Conservation (phyloP, 2,329 filamentous ascomycete genomes). For the Fusarium pseudocircinatum region DNA sequence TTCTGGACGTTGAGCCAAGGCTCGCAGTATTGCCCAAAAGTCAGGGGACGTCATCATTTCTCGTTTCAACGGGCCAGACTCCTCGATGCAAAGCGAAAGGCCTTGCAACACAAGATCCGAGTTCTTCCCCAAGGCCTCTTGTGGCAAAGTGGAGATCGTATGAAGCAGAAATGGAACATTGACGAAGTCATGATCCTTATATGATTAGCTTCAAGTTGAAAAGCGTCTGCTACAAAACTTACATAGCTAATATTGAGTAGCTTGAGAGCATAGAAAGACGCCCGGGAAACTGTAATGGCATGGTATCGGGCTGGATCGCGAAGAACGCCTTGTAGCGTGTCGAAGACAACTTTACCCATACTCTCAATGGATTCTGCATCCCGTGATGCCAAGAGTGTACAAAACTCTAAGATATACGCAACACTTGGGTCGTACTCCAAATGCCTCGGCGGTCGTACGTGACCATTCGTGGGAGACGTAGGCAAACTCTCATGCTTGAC, state of each 20-base stretch:
- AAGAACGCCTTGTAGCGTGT: slow-evolving; percentile 82
- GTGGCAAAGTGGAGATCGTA: slow-evolving; percentile 86
- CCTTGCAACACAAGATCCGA: slow-evolving; percentile 81
- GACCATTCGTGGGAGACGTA: slow-evolving; percentile 67
- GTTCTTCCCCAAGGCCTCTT: slow-evolving; percentile 78
- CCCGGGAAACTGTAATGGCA: slow-evolving; percentile 82
- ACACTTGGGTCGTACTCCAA: slow-evolving; percentile 84
- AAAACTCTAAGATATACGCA: slow-evolving; percentile 91
- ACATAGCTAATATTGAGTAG: slow-evolving; percentile 87
- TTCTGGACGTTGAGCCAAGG: slow-evolving; percentile 74
- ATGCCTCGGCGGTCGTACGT: slow-evolving; percentile 45
- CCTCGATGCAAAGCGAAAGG: slow-evolving; percentile 80
- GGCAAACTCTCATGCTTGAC: slow-evolving; percentile 87
- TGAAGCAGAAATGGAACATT: slow-evolving; percentile 92
- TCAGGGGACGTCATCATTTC: slow-evolving; percentile 97
- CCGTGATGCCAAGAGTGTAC: slow-evolving; percentile 81
- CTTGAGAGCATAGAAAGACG: slow-evolving; percentile 86
- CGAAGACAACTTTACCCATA: slow-evolving; percentile 82
- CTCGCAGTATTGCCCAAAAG: slow-evolving; percentile 91
- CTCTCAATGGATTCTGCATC: slow-evolving; percentile 76
- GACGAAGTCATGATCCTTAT: slow-evolving; percentile 86
- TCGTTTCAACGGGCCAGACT: slow-evolving; percentile 80
- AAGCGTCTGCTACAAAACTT: slow-evolving; percentile 51
- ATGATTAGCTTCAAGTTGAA: slow-evolving; percentile 30
- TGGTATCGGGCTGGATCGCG: slow-evolving; percentile 83